Base-by-base conservation (phyloP, 805 yeast species). In the Tetrapisispora taiwanensis region DNA sequence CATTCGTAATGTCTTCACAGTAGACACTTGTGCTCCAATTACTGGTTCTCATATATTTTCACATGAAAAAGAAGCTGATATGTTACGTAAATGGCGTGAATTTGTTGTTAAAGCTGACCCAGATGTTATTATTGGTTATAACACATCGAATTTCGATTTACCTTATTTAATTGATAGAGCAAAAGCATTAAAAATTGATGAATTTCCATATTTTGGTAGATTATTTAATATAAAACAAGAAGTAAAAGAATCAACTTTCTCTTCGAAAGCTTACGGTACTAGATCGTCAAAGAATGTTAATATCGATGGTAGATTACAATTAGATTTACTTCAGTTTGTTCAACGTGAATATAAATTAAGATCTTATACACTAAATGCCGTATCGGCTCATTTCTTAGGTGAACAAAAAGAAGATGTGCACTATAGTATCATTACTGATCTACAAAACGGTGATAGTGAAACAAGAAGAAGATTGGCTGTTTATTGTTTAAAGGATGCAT, bases 391-490 rank as follows among this genome's bases (percentile, higher is more conserved):
- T 56, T 92, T 94, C 58, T 62, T 92, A 53, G 86, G 85, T 24
- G 98, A 94, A 58, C 98, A 92, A 56, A 92, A 92, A 57, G 99
- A 92, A 67, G 99, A 92, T 59, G 99, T 92, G 10, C 97, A 89
- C 49, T 96, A 90, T 61, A 86, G 97, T 3, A 90, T 90, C 52
- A 92, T 92, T 63, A 87, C 98, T 0, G 95, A 86, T 43, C 71
- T 92, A 45, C 97, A 92, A 55, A 86, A 89, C 53, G 97, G 97
- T 37, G 84, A 78, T 27, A 74, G 85, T 24, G 97, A 92, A 55
- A 84, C 97, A 0, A 79, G 99, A 67, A 71, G 97, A 65, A 75
- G 99, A 48, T 71, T 92, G 56, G 99, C 99, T 0, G 97, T 92
- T 6, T 92, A 92, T 63, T 92, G 99, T 73, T 70, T 92, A 55